Conservation (phyloP, 352 stramenopile species). For the Pythium phragmiticola region DNA sequence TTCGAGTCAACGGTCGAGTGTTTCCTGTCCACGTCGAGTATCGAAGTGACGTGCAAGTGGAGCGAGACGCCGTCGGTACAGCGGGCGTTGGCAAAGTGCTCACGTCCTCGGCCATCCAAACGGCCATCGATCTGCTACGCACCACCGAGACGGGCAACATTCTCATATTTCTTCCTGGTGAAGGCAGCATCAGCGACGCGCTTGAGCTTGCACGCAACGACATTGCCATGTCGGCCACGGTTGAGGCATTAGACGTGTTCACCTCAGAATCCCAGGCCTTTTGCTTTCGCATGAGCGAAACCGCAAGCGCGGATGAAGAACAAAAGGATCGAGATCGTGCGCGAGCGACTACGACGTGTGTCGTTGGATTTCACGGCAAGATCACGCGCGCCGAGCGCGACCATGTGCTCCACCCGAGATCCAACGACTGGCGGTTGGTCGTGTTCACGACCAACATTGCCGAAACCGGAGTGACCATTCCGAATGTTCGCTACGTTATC, state of each 20-base stretch:
- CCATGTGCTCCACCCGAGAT: slow-evolving; percentile 20
- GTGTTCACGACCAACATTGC: slow-evolving; percentile 34
- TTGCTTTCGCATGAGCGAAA: slow-evolving; percentile 14
- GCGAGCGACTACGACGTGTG: slow-evolving; percentile 8
- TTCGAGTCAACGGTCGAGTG: slow-evolving; percentile 24
- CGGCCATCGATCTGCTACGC: slow-evolving; percentile 21
- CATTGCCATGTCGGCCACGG: slow-evolving; percentile 10
- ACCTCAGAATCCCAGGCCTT: slow-evolving; percentile 6
- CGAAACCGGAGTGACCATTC: slow-evolving; percentile 32
- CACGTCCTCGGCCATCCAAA: slow-evolving; percentile 22
- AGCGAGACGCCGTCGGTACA: slow-evolving; percentile 12
- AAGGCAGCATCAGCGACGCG: slow-evolving; percentile 28
- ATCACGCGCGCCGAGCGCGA: slow-evolving; percentile 24
- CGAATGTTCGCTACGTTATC: slow-evolving; percentile 34
- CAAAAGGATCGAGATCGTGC: background rate
- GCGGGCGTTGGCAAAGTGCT: slow-evolving; percentile 17
- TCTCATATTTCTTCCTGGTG: slow-evolving; percentile 29
- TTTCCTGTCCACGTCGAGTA: slow-evolving; percentile 33
- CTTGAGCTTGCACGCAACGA: slow-evolving; percentile 14
- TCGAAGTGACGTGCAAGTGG: slow-evolving; percentile 23
- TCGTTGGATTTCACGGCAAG: slow-evolving; percentile 30
- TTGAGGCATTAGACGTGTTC: slow-evolving; percentile 10
- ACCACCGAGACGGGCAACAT: slow-evolving; percentile 27
- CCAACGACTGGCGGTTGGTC: slow-evolving; percentile 14
- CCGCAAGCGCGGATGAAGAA: background rate